Percentiles rank a stretch among this genome's conserved stretches.
Evolutionary conservation across 2,329 filamentous ascomycete species (phyloP).

Genomic region (Didymella arachidicola): DNA sequence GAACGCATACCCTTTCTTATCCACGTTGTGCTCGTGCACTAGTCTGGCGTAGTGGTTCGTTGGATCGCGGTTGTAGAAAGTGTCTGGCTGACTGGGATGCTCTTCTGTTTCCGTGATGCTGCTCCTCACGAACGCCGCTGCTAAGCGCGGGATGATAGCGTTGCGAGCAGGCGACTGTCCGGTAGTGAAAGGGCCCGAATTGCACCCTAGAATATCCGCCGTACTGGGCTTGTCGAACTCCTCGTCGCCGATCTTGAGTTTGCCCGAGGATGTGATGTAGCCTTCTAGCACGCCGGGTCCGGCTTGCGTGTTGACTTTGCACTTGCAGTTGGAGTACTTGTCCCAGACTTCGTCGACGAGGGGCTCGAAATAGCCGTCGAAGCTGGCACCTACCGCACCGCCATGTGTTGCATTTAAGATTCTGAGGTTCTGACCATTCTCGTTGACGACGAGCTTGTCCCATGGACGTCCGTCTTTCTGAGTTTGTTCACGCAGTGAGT

Average conservation of each 20-base stretch:
- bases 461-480: constrained; percentile 14
- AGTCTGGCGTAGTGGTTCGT: constrained; percentile 18
- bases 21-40: constrained; percentile 17
- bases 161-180: constrained; percentile 9
- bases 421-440: constrained; percentile 7
- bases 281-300: constrained; percentile 8
- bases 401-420: constrained; percentile 18
- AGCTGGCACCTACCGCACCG: constrained; percentile 14
- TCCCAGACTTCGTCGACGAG: constrained; percentile 17
- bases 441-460: constrained; percentile 15
- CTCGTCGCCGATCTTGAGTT: constrained; percentile 11
- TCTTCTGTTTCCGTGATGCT: constrained; percentile 5
- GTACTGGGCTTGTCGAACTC: constrained; percentile 17
- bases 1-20: constrained; percentile 16
- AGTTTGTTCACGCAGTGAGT: constrained; percentile 10
- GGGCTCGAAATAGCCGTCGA: constrained; percentile 18
- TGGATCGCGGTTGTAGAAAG: constrained; percentile 15
- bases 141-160: constrained; percentile 18
- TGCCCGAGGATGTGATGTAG: constrained; percentile 9
- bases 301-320: constrained; percentile 15
- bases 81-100: constrained; percentile 6
- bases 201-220: constrained; percentile 17
- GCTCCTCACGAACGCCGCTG: constrained; percentile 12
- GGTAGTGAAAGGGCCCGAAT: constrained; percentile 15
- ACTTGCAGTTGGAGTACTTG: constrained; percentile 12